A percentile compares a stretch with the other conserved stretches of the same genome.
Evolutionary conservation across 2,329 filamentous ascomycete genomes (phyloP).

Genomic region (Trichoderma atrobrunneum): DNA sequence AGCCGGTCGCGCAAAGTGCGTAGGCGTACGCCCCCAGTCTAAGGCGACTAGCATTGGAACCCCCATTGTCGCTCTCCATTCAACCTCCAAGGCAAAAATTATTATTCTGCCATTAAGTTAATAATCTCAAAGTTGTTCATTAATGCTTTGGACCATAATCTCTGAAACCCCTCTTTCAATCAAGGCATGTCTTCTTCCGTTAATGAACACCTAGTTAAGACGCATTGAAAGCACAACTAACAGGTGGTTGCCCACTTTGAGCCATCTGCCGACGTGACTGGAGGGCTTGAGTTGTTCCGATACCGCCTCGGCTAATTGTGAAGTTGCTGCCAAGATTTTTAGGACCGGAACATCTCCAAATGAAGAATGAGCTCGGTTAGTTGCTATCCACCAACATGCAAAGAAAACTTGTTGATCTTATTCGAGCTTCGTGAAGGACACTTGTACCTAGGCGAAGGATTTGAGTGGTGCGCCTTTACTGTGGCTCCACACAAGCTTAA

Average conservation of each 20-base stretch:
- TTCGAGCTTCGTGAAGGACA: not conserved
- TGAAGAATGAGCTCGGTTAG: not conserved
- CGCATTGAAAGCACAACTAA: not conserved
- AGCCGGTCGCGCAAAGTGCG: not conserved
- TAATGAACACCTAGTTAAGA: not conserved
- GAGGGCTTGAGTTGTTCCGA: not conserved
- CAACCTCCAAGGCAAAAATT: not conserved
- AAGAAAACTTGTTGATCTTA: not conserved
- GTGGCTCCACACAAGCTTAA: not conserved
- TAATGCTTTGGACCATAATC: not conserved
- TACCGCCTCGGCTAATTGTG: not conserved
- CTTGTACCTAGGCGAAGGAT: not conserved
- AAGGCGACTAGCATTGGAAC: not conserved
- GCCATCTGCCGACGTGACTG: not conserved
- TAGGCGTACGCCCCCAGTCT: not conserved
- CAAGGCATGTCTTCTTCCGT: not conserved
- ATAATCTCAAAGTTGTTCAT: not conserved
- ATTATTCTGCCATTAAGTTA: not conserved
- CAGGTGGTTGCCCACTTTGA: not conserved
- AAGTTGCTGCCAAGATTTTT: not conserved
- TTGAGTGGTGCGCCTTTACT: not conserved
- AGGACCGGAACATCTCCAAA: not conserved
- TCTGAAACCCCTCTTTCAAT: not conserved
- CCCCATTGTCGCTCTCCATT: not conserved
- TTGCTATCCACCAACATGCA: not conserved